Base-by-base conservation (phyloP, 495 filamentous ascomycete species). In the Achaetomiella virescens region DNA sequence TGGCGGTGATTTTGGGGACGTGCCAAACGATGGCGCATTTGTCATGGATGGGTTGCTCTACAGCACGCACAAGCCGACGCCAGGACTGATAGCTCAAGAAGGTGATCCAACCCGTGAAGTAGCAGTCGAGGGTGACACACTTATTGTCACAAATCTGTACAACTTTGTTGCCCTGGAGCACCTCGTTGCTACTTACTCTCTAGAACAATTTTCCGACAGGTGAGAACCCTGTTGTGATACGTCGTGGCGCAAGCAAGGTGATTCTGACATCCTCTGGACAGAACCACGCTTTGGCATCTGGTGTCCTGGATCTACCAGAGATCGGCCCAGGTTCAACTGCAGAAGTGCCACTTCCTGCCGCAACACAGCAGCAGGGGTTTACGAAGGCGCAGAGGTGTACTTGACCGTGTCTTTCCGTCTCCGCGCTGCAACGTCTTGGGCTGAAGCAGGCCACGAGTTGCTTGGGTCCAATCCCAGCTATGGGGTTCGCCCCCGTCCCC, bases 1-100 rank as follows among this genome's bases (percentile, higher is more conserved):
- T 46, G 84, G 84, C 1, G 85, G 84, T 1, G 85, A 88, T 53
- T 86, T 86, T 67, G 81, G 78, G 3, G 85, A 88, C 52, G 55
- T 72, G 5, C 85, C 84, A 0, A 85, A 87, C 57, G 83, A 86
- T 53, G 75, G 73, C 3, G 81, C 75, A 25, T 88, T 87, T 62
- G 79, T 85, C 42, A 80, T 86, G 73, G 84, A 86, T 60, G 85
- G 85, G n/a, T 67, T 88, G 4, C 65, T 78, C 7, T 70, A 73
- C 60, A 81, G 76, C 9, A 75, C 78, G 25, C 83, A 87, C 58
- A 74, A 70, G 0, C 82, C 85, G 6, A 78, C 71, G 0, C 84
- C 81, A 0, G 84, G 81, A 0, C 48, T 87, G 20, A 55, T 73
- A 88, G 65, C 75, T 80, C 20, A 81, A 82, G 55, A 86, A 84